Evolutionary conservation across 192 early-diverging fungal genomes (phyloP).

Genomic region (Coemansia brasiliensis): DNA sequence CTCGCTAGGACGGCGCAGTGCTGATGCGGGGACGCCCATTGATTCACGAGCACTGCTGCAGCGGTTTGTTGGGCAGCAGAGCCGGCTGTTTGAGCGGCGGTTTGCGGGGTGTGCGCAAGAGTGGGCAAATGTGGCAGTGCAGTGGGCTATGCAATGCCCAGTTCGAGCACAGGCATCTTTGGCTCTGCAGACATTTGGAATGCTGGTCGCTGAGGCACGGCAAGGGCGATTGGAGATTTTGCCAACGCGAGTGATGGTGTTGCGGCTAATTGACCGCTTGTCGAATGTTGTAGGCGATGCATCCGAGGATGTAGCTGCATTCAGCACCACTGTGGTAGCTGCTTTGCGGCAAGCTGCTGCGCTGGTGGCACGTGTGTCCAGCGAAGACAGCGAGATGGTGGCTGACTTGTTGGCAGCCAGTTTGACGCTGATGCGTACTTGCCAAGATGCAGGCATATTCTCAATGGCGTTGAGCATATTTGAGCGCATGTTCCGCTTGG

Average conservation of each 20-base stretch:
- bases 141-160: conserved; percentile 49
- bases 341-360: conserved; percentile 32
- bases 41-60: conserved; percentile 23
- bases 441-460: conserved; percentile 23
- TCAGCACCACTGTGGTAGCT: conserved; percentile 40
- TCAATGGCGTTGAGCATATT: conserved; percentile 40
- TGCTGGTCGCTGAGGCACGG: conserved; percentile 37
- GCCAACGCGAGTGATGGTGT: conserved; percentile 40
- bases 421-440: conserved; percentile 34
- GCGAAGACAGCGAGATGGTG: conserved; percentile 21
- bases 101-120: conserved; percentile 31
- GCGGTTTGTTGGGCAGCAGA: conserved; percentile 31
- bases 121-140: conserved; percentile 38
- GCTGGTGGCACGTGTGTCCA: conserved; percentile 35
- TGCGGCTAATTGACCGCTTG: conserved; percentile 45
- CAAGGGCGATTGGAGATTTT: conserved; percentile 35
- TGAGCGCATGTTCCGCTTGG: conserved; percentile 40
- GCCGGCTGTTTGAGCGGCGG: conserved; percentile 32
- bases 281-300: conserved; percentile 48
- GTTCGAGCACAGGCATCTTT: conserved; percentile 31
- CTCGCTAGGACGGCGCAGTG: conserved; percentile 14
- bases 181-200: conserved; percentile 36
- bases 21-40: conserved; percentile 7
- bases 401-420: conserved; percentile 30
- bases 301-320: conserved; percentile 18